Percentiles rank a stretch among this genome's conserved stretches.
These are phyloP conservation scores for Colletotrichum graminicola DNA, from an alignment of 2,329 filamentous ascomycete genomes.

Conservation along the genomic window DNA sequence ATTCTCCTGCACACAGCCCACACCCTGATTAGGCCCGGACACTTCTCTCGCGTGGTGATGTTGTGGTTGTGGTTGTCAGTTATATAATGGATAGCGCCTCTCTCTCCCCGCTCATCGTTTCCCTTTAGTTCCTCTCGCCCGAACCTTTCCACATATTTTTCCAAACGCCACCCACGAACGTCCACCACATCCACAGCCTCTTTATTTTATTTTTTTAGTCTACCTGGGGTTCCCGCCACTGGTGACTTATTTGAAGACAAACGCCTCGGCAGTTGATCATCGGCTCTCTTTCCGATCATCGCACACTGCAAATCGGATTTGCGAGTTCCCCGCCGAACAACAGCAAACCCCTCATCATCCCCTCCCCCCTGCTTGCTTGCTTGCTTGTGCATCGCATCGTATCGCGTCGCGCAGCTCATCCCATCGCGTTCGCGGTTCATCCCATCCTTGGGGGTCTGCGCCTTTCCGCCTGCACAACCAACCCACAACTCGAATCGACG, in stretches of 20 bases:
- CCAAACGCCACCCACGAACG: neutral
- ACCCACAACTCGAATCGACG: neutral
- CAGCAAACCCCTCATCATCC: neutral
- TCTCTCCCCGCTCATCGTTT: conserved; percentile 4
- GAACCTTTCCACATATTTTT: neutral
- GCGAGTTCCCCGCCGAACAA: neutral
- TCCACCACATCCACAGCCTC: neutral
- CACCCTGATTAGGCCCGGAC: neutral
- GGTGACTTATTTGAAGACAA: neutral
- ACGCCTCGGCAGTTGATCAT: neutral
- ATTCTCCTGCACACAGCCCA: neutral
- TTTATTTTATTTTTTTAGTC: neutral
- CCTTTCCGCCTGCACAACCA: neutral
- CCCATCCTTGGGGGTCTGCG: neutral
- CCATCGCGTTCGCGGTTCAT: neutral
- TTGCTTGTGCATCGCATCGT: neutral
- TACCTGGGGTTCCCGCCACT: neutral
- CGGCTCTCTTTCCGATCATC: neutral
- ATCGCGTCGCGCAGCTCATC: neutral
- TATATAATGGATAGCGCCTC: conserved; percentile 33
- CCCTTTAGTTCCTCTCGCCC: neutral
- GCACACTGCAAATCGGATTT: neutral
- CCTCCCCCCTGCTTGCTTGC: neutral
- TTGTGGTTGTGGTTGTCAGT: conserved; percentile 10
- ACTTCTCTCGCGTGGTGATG: neutral